A percentile compares a stretch with the other conserved stretches of the same genome.
Conservation (phyloP, 73 alveolate species). For the Tetrahymena malaccensis region DNA sequence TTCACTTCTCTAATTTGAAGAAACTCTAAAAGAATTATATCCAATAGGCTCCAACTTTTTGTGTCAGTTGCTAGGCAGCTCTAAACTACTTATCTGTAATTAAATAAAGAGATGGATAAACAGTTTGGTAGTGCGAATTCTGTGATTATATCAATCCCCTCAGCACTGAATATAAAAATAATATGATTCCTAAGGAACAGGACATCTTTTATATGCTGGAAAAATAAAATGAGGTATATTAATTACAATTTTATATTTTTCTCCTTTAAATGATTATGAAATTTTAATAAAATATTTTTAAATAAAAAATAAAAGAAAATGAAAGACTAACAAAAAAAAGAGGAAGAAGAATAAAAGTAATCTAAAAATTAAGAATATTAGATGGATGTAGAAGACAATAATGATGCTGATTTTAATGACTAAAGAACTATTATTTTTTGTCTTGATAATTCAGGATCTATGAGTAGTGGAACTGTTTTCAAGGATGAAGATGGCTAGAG, state of each 20-base stretch:
- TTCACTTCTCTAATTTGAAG: not conserved
- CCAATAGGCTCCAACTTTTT: not conserved
- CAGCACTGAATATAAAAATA: not conserved
- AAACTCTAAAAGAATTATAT: not conserved
- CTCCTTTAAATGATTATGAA: too few species aligned
- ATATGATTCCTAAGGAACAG: not conserved
- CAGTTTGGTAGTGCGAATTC: not conserved
- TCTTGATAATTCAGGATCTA: constrained; percentile 84
- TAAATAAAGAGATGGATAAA: not conserved
- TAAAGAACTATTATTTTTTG: constrained; percentile 61
- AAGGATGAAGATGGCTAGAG: constrained; percentile 55
- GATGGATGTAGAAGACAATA: not conserved
- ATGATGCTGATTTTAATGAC: not conserved
- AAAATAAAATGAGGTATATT: not conserved
- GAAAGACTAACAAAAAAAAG: not conserved
- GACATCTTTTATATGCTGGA: not conserved
- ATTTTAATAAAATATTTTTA: not conserved
- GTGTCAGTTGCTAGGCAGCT: not conserved
- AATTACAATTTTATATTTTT: not conserved
- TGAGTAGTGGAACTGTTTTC: constrained; percentile 73
- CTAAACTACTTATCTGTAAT: not conserved
- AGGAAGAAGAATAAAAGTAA: not conserved
- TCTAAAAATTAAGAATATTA: not conserved
- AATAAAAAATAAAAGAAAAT: not conserved
- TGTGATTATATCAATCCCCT: not conserved